Base-by-base conservation (phyloP, 1,284 basidiomycete species). In the Ceratobasidium sp. region DNA sequence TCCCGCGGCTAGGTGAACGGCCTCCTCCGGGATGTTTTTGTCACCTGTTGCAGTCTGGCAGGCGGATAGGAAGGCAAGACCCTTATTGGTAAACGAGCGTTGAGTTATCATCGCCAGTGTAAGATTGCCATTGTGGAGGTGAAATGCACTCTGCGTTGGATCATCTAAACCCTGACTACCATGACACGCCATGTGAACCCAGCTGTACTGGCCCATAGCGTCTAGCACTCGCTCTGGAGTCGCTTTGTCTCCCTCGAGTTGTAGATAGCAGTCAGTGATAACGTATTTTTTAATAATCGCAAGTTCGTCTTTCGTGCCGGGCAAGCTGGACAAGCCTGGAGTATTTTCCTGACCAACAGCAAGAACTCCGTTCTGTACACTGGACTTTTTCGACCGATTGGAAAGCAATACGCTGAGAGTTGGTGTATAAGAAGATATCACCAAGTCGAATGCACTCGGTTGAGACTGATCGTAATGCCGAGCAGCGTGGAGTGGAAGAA, bases 51-150 rank as follows among this genome's bases (percentile, higher is more conserved):
- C 68, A 1, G 56, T 58, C 32, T 69, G 68, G 35, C 68, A 69
- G n/a, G 68, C 68, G 2, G 68, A 69, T n/a, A 69, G 50, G 31
- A 69, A 52, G 5, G 68, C 68, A 31, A 69, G 43, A 15, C 53
- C 57, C 13, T 29, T 32, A 12, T 52, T 20, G 13, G 42, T 38
- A 43, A 60, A 32, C 4, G 55, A 50, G 15, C 50, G 38, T 20
- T 17, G 27, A 56, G 43, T 69, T 45, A 69, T 53, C 13, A 22
- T 40, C 13, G 50, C 35, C 13, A 69, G n/a, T 4, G 34, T 45
- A 1, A 69, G 54, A 8, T 27, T n/a, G 15, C 55, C 58, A 29
- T 69, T 58, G 17, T 32, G 2, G 8, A 69, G 47, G 17, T 35
- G 27, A 31, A 69, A 69, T 5, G 34, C 38, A 38, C 55, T 58